Evolutionary conservation across 371 early-diverging fungal species (phyloP).

Genomic region (Dichotomocladium elegans): DNA sequence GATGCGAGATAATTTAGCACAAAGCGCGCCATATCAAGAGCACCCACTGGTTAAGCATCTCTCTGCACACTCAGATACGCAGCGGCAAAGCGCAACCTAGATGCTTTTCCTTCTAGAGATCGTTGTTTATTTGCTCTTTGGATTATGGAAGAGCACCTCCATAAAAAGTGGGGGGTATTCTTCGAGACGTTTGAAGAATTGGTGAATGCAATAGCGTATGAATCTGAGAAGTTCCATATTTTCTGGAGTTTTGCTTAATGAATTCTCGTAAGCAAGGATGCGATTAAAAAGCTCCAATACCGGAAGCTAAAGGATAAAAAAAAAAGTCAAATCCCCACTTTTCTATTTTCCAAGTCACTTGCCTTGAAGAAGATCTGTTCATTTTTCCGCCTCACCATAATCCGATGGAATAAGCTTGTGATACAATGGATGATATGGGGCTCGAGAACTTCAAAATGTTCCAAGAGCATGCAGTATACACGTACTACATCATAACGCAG

Average conservation of each 20-base stretch:
- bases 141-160: constrained; percentile 39
- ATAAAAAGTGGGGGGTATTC: constrained; percentile 57
- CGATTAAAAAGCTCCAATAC: constrained; percentile 61
- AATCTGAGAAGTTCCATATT: constrained; percentile 48
- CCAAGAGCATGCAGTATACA: constrained; percentile 54
- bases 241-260: constrained; percentile 25
- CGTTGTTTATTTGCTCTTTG: not conserved
- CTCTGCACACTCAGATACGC: too few relatives aligned
- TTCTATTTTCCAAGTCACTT: constrained; percentile 1
- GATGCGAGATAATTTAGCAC: too few relatives aligned
- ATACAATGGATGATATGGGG: constrained; percentile 49
- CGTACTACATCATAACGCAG: constrained; percentile 43
- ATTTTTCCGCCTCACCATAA: constrained; percentile 59
- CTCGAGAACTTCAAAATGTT: constrained; percentile 40
- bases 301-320: constrained; percentile 32
- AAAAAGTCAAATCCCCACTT: not conserved
- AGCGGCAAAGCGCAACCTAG: too few relatives aligned
- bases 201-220: constrained; percentile 45
- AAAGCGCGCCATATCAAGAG: too few relatives aligned
- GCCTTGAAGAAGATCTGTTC: constrained; percentile 60
- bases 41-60: too few relatives aligned
- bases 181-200: constrained; percentile 51
- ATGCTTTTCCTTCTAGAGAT: too few relatives aligned
- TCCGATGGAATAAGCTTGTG: constrained; percentile 62
- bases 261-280: constrained; percentile 32